Evolutionary conservation across 768 basidiomycete species (phyloP), one percentile per base, ranked within the genome.

Genomic region (Omphalotus guepiniiformis): DNA sequence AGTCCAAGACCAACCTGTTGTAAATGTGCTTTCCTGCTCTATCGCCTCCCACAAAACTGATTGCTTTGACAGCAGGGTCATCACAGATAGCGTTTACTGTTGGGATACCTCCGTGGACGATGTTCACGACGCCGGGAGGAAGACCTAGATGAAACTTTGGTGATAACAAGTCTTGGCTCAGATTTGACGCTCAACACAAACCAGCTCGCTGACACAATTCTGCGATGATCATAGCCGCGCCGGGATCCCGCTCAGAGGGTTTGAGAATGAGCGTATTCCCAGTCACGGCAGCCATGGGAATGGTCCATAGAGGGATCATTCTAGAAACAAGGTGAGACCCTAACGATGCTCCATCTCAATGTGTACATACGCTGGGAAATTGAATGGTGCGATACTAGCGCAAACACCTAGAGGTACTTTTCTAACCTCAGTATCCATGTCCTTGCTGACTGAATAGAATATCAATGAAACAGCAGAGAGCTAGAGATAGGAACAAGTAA

Each of bases 291-390:
- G 93, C 88, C 79, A 93, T 83, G 36, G 87, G 87, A 55, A 97
- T 93, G 0, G 92, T 85, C 95, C 95, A 98, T 6, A 98, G 73
- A 0, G 94, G 95, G 58, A 97, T 97, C 93, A 95, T 95, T 4
- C 87, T 89, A 32, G 11, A 15, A 23, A 38, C 56, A 26, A 56
- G 39, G 8, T 28, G 9, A 22, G 7, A n/a, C n/a, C n/a, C n/a
- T n/a, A n/a, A n/a, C n/a, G n/a, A n/a, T n/a, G n/a, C n/a, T n/a
- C n/a, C n/a, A n/a, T 42, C 21, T 21, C 21, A 39, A 28, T 13
- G 15, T 29, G 1, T 22, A 28, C 83, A 58, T 63, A 88, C 85
- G 89, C 90, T 43, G 88, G 89, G 62, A 91, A 92, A 61, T 92
- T 91, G 71, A 93, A 93, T 6, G 95, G 95, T 16, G 86, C 80